Evolutionary conservation across 2,329 filamentous ascomycete species (phyloP).

Genomic region (Cercospora canescens): DNA sequence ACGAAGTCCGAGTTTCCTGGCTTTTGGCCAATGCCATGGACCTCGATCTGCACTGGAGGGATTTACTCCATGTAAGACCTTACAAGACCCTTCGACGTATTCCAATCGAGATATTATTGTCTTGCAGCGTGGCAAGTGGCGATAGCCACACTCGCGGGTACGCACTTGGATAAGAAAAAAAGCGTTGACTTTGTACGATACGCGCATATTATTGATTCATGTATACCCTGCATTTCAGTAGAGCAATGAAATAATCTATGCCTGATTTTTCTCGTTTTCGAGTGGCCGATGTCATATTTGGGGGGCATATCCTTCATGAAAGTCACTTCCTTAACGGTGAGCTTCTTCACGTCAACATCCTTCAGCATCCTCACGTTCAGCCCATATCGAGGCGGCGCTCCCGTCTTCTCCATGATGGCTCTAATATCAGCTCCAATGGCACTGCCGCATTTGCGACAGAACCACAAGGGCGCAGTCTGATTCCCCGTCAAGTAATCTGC

Average conservation of each 20-base stretch:
- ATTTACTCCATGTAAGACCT: neutral
- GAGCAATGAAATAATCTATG: neutral
- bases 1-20: neutral
- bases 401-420: conserved; percentile 12
- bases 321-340: conserved; percentile 18
- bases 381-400: conserved; percentile 12
- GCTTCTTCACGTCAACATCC: conserved; percentile 22
- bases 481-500: conserved; percentile 22
- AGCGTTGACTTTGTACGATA: neutral
- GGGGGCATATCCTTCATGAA: conserved; percentile 25
- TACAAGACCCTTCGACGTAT: no score
- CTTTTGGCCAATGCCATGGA: neutral
- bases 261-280: neutral
- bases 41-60: neutral
- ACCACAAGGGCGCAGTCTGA: conserved; percentile 25
- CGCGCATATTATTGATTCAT: neutral
- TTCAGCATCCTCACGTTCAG: conserved; percentile 33
- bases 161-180: neutral
- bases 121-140: no score
- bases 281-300: conserved; percentile 17
- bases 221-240: neutral
- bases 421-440: conserved; percentile 26
- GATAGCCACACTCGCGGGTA: neutral
- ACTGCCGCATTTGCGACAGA: conserved; percentile 28
- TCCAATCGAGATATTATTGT: neutral